A percentile compares a stretch with the other conserved stretches of the same genome.
Evolutionary conservation across 441 rosid genomes (phyloP).

Genomic region (Geranium incanum): DNA sequence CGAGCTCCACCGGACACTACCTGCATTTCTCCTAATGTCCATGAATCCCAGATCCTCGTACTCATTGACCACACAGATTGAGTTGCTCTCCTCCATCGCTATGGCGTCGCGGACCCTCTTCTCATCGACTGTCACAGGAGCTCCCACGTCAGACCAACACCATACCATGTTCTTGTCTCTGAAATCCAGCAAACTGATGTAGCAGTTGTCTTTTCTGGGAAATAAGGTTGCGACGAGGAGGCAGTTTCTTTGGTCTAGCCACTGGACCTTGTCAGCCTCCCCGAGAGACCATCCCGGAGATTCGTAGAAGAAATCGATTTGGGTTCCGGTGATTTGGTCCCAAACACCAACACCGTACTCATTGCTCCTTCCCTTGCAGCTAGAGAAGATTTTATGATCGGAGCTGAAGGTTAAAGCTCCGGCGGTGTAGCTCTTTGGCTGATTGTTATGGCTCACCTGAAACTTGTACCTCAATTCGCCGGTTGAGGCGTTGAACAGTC

Average conservation of each 20-base stretch:
- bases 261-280: conserved; percentile 85
- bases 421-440: conserved; percentile 68
- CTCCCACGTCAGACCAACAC: conserved; percentile 84
- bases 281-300: conserved; percentile 81
- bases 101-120: conserved; percentile 87
- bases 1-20: conserved; percentile 86
- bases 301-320: conserved; percentile 81
- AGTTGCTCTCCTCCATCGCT: conserved; percentile 63
- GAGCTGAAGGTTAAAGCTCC: conserved; percentile 68
- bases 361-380: conserved; percentile 84
- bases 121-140: conserved; percentile 52
- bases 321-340: conserved; percentile 85
- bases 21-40: conserved; percentile 58
- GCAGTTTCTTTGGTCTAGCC: conserved; percentile 64
- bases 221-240: conserved; percentile 83
- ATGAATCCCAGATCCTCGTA: conserved; percentile 88
- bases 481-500: conserved; percentile 58
- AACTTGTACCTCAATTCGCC: conserved; percentile 74
- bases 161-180: conserved; percentile 79
- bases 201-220: conserved; percentile 88
- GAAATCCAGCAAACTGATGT: conserved; percentile 82
- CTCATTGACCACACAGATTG: conserved; percentile 79
- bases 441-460: conserved; percentile 59
- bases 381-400: conserved; percentile 59
- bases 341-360: conserved; percentile 95